Base-by-base conservation (phyloP, 768 basidiomycete species). In the Clitopilus passeckerianus region DNA sequence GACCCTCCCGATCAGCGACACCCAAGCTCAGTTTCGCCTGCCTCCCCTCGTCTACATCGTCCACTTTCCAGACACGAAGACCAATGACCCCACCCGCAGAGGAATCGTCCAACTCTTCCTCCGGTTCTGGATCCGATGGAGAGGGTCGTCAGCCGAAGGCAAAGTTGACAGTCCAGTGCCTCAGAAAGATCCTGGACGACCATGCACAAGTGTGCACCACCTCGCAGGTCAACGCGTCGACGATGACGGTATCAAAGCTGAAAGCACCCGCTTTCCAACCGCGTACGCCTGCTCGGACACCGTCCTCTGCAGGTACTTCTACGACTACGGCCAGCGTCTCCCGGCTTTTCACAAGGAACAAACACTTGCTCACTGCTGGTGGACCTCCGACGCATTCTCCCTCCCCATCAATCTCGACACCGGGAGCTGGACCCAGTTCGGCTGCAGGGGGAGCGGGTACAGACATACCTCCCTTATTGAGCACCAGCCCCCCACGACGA, bases 271-370 rank as follows among this genome's bases (percentile, higher is more conserved):
- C 71, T n/a, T 75, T 78, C 59, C 64, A 78, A 67, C 76, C 77
- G 34, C 74, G 83, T 3, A 79, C 82, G 2, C 86, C 88, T 1
- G 75, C 78, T 9, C 82, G 84, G 9, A 67, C 46, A 50, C 46
- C 71, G 1, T 75, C 87, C 6, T 72, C 78, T 22, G 77, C 81
- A 5, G 78, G 82, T n/a, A 87, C 87, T 4, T 89, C 87, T 3
- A 88, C 77, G 5, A 86, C 91, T 1, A 93, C 91, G 1, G 91
- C 90, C 1, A 88, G 86, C 27, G 78, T 93, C 53, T 90, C 89
- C 22, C 79, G 87, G n/a, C 79, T 92, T 14, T 88, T 87, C 64
- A 90, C 89, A 0, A 87, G 85, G 61, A 78, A 71, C 33, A 75
- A 68, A 43, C 78, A 80, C 63, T 79, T 85, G 1, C 80, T 84